Evolutionary conservation across 495 filamentous ascomycete genomes (phyloP).

Genomic region (Trichoderma erinaceum): DNA sequence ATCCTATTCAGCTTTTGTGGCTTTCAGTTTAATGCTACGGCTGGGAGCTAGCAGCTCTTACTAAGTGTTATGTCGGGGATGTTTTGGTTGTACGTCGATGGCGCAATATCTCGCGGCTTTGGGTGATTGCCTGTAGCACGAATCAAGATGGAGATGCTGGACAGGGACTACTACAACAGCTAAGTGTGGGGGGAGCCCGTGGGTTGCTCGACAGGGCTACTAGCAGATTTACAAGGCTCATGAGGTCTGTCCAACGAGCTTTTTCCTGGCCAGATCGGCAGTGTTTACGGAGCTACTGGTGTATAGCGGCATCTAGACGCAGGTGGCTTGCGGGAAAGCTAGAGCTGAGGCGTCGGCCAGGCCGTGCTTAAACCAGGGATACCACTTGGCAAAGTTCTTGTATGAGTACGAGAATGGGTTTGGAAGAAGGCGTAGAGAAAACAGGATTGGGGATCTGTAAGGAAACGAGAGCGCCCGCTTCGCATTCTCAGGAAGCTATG

Average conservation of each 20-base stretch:
- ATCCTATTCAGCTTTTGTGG: not conserved
- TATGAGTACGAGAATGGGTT: not conserved
- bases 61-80: not conserved
- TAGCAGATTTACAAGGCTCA: not conserved
- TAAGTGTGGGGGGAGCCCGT: not conserved
- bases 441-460: not conserved
- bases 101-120: slow-evolving; percentile 7
- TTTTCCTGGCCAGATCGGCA: not conserved
- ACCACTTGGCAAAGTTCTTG: not conserved
- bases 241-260: too few relatives aligned
- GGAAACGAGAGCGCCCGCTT: too few relatives aligned
- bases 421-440: not conserved
- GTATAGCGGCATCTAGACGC: not conserved
- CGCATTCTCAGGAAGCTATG: not conserved
- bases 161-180: not conserved
- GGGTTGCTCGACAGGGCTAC: not conserved
- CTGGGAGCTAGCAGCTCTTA: not conserved
- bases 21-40: not conserved
- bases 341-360: slow-evolving; percentile 4
- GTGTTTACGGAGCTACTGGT: not conserved
- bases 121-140: not conserved
- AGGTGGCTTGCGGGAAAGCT: slow-evolving; percentile 9
- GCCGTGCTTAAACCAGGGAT: not conserved
- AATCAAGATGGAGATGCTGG: not conserved
- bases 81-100: not conserved